These are phyloP conservation scores for Aspergillus carbonarius DNA, from an alignment of 2,329 filamentous ascomycete genomes.

Conservation along the genomic window DNA sequence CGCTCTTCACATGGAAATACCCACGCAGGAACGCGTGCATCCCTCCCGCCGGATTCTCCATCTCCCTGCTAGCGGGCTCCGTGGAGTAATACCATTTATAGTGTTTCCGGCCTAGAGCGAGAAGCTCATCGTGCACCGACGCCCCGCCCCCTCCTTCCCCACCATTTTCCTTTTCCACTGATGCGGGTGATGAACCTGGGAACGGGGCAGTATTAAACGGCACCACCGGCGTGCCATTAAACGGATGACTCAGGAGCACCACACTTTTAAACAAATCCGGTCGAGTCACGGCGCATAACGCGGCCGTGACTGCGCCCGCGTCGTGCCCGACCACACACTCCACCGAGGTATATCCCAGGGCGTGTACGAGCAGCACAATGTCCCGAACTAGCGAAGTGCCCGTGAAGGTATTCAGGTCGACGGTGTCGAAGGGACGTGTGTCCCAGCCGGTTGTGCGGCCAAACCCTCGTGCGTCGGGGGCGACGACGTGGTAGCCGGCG, in stretches of 20 bases:
- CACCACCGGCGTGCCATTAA: slow-evolving; percentile 50
- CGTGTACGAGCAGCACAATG: slow-evolving; percentile 60
- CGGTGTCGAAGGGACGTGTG: slow-evolving; percentile 49
- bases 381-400: slow-evolving; percentile 62
- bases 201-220: not conserved
- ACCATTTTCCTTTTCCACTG: slow-evolving; percentile 8
- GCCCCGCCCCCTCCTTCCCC: slow-evolving; percentile 35
- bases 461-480: slow-evolving; percentile 67
- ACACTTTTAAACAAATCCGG: slow-evolving; percentile 65
- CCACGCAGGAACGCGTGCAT: slow-evolving; percentile 63
- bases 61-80: slow-evolving; percentile 35
- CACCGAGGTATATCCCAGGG: slow-evolving; percentile 59
- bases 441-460: slow-evolving; percentile 65
- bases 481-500: slow-evolving; percentile 63
- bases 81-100: slow-evolving; percentile 63
- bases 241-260: slow-evolving; percentile 65
- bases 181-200: not conserved
- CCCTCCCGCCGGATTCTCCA: slow-evolving; percentile 45
- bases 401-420: slow-evolving; percentile 58
- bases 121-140: slow-evolving; percentile 54
- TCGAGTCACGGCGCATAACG: slow-evolving; percentile 60
- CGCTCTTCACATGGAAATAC: slow-evolving; percentile 68
- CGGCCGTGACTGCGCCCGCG: slow-evolving; percentile 62
- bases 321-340: slow-evolving; percentile 65
- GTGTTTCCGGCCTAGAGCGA: slow-evolving; percentile 57